These are phyloP conservation scores for Botrytis elliptica DNA, from an alignment of 2,329 filamentous ascomycete species.

Conservation along the genomic window DNA sequence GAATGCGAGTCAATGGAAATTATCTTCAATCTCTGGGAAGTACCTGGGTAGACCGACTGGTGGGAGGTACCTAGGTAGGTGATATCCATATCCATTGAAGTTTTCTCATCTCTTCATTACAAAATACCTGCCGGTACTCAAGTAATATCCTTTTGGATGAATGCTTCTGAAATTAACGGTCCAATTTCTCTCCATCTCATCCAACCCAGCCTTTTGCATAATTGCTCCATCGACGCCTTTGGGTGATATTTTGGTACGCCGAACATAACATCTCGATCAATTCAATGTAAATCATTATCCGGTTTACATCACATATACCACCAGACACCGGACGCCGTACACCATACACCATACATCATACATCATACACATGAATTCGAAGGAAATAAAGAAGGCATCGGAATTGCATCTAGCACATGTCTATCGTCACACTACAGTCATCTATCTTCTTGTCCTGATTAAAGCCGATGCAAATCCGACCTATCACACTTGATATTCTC, in stretches of 20 bases:
- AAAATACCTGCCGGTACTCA: too few species aligned
- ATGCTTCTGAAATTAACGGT: background rate
- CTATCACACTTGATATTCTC: background rate
- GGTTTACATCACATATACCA: background rate
- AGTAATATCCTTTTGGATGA: background rate
- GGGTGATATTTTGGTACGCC: background rate
- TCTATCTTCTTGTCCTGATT: background rate
- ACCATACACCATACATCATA: background rate
- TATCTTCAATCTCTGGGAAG: background rate
- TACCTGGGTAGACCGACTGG: too few species aligned
- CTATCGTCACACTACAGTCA: slow-evolving; percentile 4
- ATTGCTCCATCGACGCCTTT: background rate
- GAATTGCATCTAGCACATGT: background rate
- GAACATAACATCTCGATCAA: background rate
- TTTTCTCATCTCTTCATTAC: background rate
- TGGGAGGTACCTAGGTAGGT: too few species aligned
- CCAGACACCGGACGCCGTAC: too few species aligned
- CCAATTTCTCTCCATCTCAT: background rate
- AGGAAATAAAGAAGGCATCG: background rate
- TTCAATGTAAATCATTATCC: background rate
- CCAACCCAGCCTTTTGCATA: background rate
- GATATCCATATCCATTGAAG: too few species aligned
- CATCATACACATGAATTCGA: background rate
- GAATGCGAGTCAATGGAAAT: slow-evolving; percentile 1
- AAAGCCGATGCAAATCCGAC: background rate